These are phyloP conservation scores for Mortierella sp. DNA, from an alignment of 371 early-diverging fungal species.

Conservation along the genomic window DNA sequence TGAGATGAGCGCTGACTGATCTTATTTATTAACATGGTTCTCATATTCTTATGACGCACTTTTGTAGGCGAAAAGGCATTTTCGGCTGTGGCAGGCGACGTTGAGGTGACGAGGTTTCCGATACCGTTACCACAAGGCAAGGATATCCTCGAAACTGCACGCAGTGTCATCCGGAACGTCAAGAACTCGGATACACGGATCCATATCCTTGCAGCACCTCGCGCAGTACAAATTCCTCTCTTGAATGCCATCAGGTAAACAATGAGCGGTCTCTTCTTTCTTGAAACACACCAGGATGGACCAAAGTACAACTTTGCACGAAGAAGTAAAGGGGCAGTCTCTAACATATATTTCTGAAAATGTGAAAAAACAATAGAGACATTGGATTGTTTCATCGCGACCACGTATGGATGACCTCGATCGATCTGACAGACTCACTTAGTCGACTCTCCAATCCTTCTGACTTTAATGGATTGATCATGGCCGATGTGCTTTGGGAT, in stretches of 20 bases:
- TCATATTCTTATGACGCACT: not conserved
- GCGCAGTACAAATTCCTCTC: constrained; percentile 16
- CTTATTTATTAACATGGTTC: too few species aligned
- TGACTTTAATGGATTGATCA: constrained; percentile 47
- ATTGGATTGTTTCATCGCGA: constrained; percentile 22
- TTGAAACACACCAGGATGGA: too few species aligned
- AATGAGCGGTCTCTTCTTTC: not conserved
- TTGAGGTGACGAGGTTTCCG: constrained; percentile 14
- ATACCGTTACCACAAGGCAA: constrained; percentile 24
- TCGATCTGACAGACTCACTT: constrained; percentile 43
- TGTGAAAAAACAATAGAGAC: not conserved
- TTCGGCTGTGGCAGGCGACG: not conserved
- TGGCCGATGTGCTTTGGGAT: constrained; percentile 51
- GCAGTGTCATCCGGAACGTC: constrained; percentile 8
- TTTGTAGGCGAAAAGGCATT: constrained; percentile 38
- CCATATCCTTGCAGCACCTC: constrained; percentile 33
- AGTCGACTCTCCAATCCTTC: not conserved
- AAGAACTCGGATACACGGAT: constrained; percentile 34
- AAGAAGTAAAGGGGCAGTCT: too few species aligned
- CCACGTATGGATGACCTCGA: constrained; percentile 44
- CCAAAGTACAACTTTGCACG: too few species aligned
- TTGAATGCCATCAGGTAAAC: constrained; percentile 28
- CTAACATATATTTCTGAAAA: too few species aligned
- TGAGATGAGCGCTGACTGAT: not conserved
- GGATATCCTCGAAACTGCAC: not conserved